phyloP scores from a whole-genome alignment of 176 grass and related monocot species.

The Chloris gayana region DNA sequence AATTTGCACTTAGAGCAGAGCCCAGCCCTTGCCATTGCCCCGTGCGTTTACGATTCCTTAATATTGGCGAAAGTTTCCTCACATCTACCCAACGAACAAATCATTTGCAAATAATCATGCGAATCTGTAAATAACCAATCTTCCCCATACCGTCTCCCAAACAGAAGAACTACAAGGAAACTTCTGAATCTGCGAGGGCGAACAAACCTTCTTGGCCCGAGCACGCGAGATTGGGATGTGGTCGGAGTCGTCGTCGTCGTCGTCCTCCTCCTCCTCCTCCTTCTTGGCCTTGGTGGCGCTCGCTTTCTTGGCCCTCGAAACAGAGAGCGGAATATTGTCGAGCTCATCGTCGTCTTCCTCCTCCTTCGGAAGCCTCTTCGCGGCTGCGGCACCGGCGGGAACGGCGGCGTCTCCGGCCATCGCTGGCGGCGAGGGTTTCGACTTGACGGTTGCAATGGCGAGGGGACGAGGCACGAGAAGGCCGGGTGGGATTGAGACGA shows the following conservation, averaged over 20 bases:
- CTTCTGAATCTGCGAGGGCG: not conserved
- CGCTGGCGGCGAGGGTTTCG: slow-evolving; percentile 43
- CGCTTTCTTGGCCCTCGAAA: slow-evolving; percentile 42
- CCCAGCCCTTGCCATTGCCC: not conserved
- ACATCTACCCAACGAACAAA: slow-evolving; percentile 6
- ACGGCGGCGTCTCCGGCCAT: slow-evolving; percentile 49
- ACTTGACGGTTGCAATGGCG: slow-evolving; percentile 8
- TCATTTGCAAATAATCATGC: not conserved
- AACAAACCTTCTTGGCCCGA: slow-evolving; percentile 45
- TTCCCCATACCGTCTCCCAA: not conserved
- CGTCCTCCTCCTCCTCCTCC: slow-evolving; percentile 15
- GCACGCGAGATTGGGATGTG: slow-evolving; percentile 24
- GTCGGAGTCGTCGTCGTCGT: slow-evolving; percentile 2
- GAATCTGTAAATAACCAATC: not conserved
- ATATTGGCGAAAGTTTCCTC: not conserved
- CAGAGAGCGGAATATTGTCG: slow-evolving; percentile 23
- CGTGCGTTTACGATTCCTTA: not conserved
- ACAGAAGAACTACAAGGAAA: not conserved
- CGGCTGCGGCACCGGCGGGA: not conserved
- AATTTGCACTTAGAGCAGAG: too few species aligned
- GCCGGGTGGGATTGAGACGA: not conserved
- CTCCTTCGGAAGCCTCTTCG: not conserved
- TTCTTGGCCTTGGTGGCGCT: slow-evolving; percentile 35
- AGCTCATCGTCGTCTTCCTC: slow-evolving; percentile 10
- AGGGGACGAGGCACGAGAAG: not conserved